These are phyloP conservation scores for Volvox reticuliferus DNA, from an alignment of 139 green algal species.

Conservation along the genomic window DNA sequence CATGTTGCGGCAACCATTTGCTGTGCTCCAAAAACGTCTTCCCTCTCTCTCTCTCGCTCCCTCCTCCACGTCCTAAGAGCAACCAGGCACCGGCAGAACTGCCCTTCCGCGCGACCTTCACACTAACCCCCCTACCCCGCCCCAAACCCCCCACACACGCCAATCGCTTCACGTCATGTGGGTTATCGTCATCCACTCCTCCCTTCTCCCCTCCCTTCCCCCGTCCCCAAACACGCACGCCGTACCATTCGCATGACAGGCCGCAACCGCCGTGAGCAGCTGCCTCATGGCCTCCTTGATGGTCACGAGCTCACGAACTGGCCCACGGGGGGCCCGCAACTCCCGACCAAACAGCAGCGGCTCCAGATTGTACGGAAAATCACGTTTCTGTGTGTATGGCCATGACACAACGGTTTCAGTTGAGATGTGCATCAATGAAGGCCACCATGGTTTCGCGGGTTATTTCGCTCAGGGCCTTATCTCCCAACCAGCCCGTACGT, in stretches of 20 bases:
- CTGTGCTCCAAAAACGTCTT: too few relatives aligned
- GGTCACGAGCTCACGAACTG: conserved; percentile 52
- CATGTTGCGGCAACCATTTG: too few relatives aligned
- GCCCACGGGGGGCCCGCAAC: conserved; percentile 74
- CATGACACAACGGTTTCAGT: not conserved
- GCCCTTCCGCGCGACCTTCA: too few relatives aligned
- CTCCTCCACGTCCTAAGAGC: not conserved
- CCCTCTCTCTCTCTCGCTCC: not conserved
- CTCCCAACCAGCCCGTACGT: too few relatives aligned
- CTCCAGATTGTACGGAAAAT: conserved; percentile 96
- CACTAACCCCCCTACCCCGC: not conserved
- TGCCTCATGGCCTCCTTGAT: conserved; percentile 76
- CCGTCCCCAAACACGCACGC: too few relatives aligned
- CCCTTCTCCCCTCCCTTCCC: too few relatives aligned
- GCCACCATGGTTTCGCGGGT: too few relatives aligned
- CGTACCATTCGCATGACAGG: conserved; percentile 10
- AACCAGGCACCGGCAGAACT: too few relatives aligned
- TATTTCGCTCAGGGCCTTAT: too few relatives aligned
- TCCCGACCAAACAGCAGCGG: conserved; percentile 79
- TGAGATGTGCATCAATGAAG: too few relatives aligned
- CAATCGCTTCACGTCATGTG: not conserved
- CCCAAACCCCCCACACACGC: not conserved
- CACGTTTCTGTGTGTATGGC: conserved; percentile 65
- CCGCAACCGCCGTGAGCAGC: conserved; percentile 79
- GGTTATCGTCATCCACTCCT: not conserved